A percentile compares a stretch with the other conserved stretches of the same genome.
These are phyloP conservation scores for Rhypophila decipiens DNA, from an alignment of 495 filamentous ascomycete genomes.

Conservation along the genomic window DNA sequence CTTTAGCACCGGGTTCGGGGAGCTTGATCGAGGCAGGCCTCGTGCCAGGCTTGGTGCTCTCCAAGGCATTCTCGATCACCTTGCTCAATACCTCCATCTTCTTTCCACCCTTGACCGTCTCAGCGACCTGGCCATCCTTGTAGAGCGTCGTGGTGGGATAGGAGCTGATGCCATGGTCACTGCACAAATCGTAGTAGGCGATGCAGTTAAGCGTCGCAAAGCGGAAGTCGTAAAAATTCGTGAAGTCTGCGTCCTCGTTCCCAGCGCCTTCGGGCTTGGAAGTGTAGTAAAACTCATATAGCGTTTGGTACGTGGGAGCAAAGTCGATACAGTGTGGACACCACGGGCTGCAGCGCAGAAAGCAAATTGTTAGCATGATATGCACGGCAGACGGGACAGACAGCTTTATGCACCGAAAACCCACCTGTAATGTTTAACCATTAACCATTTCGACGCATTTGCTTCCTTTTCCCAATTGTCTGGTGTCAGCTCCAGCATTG, in stretches of 20 bases:
- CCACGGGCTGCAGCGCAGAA: conserved; percentile 37
- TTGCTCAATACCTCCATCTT: conserved; percentile 53
- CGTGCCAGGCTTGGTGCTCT: conserved; percentile 72
- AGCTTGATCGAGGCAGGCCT: conserved; percentile 49
- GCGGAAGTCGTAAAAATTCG: conserved; percentile 80
- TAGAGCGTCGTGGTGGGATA: conserved; percentile 77
- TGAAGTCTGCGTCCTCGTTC: conserved; percentile 36
- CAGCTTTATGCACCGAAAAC: conserved; percentile 1
- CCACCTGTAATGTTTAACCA: conserved; percentile 48
- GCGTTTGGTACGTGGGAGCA: conserved; percentile 82
- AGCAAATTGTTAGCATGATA: conserved; percentile 10
- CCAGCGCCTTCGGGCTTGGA: conserved; percentile 54
- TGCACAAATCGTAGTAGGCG: conserved; percentile 69
- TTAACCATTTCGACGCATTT: conserved; percentile 34
- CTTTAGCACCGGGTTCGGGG: conserved; percentile 31
- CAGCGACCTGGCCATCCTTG: conserved; percentile 67
- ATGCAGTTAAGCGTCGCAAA: conserved; percentile 83
- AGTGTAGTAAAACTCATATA: conserved; percentile 95
- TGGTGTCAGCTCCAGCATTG: conserved; percentile 50
- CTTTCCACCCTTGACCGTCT: conserved; percentile 54
- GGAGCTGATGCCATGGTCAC: conserved; percentile 51
- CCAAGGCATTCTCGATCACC: conserved; percentile 71
- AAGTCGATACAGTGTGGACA: conserved; percentile 76
- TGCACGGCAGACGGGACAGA: neutral
- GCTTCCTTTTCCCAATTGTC: conserved; percentile 35